Evolutionary conservation across 257 asterid genomes (phyloP), one percentile per base, ranked within the genome.

Genomic region (Prunella vulgaris): DNA sequence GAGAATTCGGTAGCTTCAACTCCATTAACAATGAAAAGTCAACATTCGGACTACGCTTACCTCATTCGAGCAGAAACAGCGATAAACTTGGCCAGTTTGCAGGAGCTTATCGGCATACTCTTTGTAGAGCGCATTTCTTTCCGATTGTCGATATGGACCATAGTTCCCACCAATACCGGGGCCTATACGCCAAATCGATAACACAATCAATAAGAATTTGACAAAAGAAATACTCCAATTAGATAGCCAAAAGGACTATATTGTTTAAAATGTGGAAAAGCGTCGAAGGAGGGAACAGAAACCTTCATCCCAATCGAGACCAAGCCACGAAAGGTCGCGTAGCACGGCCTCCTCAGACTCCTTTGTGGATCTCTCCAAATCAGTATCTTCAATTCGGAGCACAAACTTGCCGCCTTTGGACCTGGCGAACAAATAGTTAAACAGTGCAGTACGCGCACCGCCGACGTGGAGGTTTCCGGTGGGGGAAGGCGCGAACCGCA

Each of bases 271-370:
- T 44, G 32, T 7, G n/a, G 28, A 35, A 46, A 44, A 9, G 25
- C 10, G 10, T 20, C 14, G 17, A 40, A 40, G 49, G 15, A 13
- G 49, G 49, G 49, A 40, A 38, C 6, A 5, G 5, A 2, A 64
- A 92, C 98, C 98, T 90, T 93, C 99, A 53, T 90, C 99, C 96
- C 97, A 93, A 60, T 72, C 77, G 69, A 93, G 97, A 61, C 97
- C 99, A 38, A 93, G 91, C 97, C 99, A 93, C 13, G 93, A 64
- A 76, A 93, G 96, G 85, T 93, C 99, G 15, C 94, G 94, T 69
- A 90, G 86, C 80, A 93, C 59, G 48, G 96, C 95, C n/a, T 88
- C 96, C 86, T 88, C 99, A 2, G 96, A 93, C 67, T 91, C 96
- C 88, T 82, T 90, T 13, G 96, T 87, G 30, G 99, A 93, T 63